Evolutionary conservation across 225 moss, liverwort and hornwort species (phyloP).

Genomic region (Lunularia cruciata): DNA sequence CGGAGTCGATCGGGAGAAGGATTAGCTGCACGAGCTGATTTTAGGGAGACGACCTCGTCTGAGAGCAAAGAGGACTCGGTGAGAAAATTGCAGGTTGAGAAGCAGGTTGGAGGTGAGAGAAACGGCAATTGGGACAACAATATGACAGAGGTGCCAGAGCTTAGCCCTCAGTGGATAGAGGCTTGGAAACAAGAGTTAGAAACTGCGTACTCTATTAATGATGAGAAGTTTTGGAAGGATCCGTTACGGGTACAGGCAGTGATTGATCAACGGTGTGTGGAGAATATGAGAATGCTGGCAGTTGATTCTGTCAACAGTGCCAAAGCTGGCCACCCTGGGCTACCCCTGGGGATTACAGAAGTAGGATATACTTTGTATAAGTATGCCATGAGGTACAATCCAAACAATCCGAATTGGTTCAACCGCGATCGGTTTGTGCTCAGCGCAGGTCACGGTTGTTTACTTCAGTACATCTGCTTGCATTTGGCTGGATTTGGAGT

Average conservation of each 20-base stretch:
- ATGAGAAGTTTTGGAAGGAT: constrained; percentile 50
- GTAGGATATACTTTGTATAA: constrained; percentile 75
- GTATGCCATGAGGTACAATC: constrained; percentile 71
- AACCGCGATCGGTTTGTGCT: constrained; percentile 83
- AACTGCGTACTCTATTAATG: constrained; percentile 13
- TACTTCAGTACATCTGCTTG: constrained; percentile 72
- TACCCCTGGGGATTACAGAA: constrained; percentile 77
- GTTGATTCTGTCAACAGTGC: constrained; percentile 74
- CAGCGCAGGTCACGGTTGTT: constrained; percentile 81
- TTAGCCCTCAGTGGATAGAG: constrained; percentile 29
- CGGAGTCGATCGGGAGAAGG: too few species aligned
- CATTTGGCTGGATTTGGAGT: constrained; percentile 71
- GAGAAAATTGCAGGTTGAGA: neutral
- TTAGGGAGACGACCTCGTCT: neutral
- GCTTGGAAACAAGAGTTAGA: constrained; percentile 30
- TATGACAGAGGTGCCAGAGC: constrained; percentile 1
- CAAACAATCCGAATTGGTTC: constrained; percentile 68
- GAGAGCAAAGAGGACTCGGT: neutral
- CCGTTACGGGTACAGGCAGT: constrained; percentile 50
- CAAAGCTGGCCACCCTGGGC: constrained; percentile 80
- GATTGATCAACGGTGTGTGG: constrained; percentile 66
- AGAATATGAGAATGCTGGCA: constrained; percentile 73
- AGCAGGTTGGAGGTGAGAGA: neutral
- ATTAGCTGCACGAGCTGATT: neutral
- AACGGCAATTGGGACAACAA: neutral